These are phyloP conservation scores for Neurospora sp. DNA, from an alignment of 495 filamentous ascomycete genomes.

Conservation along the genomic window DNA sequence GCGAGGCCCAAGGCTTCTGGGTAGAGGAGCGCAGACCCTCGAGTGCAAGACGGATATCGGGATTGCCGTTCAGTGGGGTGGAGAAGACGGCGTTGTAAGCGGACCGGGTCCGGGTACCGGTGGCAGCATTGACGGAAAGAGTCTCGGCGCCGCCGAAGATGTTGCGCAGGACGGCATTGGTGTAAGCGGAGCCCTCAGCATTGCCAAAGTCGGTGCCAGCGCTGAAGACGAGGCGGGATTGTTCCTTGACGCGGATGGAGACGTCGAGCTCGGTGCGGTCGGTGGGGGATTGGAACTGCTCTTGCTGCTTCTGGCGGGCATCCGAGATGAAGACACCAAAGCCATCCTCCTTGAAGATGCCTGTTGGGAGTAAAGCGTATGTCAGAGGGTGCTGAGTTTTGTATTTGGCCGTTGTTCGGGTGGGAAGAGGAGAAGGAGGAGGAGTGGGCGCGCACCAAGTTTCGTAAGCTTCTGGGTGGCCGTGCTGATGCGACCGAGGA, in stretches of 20 bases:
- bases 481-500: constrained; percentile 56
- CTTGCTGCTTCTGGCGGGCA: constrained; percentile 32
- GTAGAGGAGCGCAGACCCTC: constrained; percentile 73
- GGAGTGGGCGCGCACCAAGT: constrained; percentile 47
- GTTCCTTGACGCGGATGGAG: constrained; percentile 65
- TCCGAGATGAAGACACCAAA: constrained; percentile 72
- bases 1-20: constrained; percentile 81
- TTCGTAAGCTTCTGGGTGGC: constrained; percentile 60
- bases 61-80: constrained; percentile 68
- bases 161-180: constrained; percentile 74
- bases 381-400: background rate
- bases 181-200: constrained; percentile 82
- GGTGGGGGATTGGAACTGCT: constrained; percentile 39
- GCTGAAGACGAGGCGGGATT: constrained; percentile 68
- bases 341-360: constrained; percentile 79
- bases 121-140: constrained; percentile 67
- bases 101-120: constrained; percentile 81
- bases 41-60: constrained; percentile 62
- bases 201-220: constrained; percentile 91
- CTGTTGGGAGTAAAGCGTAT: constrained; percentile 31
- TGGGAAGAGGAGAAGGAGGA: background rate
- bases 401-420: background rate
- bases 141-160: constrained; percentile 90
- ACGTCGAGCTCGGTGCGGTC: constrained; percentile 68
- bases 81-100: constrained; percentile 79